Evolutionary conservation across 73 alveolate species (phyloP).

Genomic region (Urostyla sp.): DNA sequence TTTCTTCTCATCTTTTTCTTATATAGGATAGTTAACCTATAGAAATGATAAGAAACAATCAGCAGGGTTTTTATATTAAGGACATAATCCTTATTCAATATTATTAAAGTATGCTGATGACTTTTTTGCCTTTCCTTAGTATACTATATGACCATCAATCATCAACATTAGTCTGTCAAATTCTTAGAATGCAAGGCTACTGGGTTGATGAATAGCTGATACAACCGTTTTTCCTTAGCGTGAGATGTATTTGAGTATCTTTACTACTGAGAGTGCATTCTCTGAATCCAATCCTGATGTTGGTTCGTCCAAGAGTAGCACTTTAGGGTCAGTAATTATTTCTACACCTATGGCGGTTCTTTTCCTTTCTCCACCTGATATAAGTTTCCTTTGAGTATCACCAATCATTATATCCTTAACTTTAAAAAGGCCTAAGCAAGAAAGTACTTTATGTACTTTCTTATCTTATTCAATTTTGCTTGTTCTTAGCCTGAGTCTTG

Average conservation of each 20-base stretch:
- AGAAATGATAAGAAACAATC: conserved; percentile 56
- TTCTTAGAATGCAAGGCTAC: conserved; percentile 57
- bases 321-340: conserved; percentile 42
- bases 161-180: conserved; percentile 82
- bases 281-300: conserved; percentile 57
- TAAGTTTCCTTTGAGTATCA: background rate
- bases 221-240: conserved; percentile 42
- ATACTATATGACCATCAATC: conserved; percentile 81
- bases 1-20: background rate
- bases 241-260: conserved; percentile 1
- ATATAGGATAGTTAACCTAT: background rate
- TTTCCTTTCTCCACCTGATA: conserved; percentile 67
- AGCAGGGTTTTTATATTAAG: conserved; percentile 71
- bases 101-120: conserved; percentile 49
- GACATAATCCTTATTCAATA: conserved; percentile 69
- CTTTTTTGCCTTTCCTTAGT: conserved; percentile 61
- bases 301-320: conserved; percentile 54
- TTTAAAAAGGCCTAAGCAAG: background rate
- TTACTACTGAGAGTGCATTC: conserved; percentile 25
- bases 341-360: conserved; percentile 53
- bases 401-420: background rate
- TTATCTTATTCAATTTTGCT: background rate
- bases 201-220: conserved; percentile 34
- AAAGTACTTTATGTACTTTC: background rate
- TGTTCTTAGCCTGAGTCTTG: background rate